phyloP scores from a whole-genome alignment of 1,284 basidiomycete genomes.

The Cryptococcus deneoformans region DNA sequence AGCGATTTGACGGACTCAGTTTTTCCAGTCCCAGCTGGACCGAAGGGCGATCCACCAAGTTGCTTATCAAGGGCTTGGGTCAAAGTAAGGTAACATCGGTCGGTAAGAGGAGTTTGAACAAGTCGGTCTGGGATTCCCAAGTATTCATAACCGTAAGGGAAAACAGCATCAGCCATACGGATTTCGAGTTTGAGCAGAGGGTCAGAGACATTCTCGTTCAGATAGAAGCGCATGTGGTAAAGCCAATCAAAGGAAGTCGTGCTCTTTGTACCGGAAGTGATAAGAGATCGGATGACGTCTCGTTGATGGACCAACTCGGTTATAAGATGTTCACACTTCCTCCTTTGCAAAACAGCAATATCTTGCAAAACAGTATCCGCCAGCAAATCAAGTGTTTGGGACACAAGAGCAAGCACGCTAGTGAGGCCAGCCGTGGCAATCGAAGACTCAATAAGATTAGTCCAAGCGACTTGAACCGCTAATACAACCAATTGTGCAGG shows the following conservation, averaged over 20 bases:
- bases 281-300: constrained; percentile 83
- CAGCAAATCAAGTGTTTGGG: constrained; percentile 83
- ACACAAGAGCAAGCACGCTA: constrained; percentile 68
- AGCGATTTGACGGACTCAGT: constrained; percentile 99
- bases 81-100: constrained; percentile 92
- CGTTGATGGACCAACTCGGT: constrained; percentile 98
- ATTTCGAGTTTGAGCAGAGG: constrained; percentile 78
- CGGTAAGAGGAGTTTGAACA: constrained; percentile 98
- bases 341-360: constrained; percentile 79
- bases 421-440: constrained; percentile 60
- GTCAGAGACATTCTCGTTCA: constrained; percentile 66
- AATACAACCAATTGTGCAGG: constrained; percentile 96
- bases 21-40: constrained; percentile 98
- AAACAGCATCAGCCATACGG: constrained; percentile 84
- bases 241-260: constrained; percentile 85
- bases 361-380: constrained; percentile 95
- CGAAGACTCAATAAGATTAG: constrained; percentile 72
- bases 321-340: constrained; percentile 98
- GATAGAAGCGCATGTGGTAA: constrained; percentile 98
- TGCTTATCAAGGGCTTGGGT: constrained; percentile 95
- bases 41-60: constrained; percentile 95
- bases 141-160: constrained; percentile 99
- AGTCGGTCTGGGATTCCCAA: constrained; percentile 94
- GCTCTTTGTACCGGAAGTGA: constrained; percentile 64
- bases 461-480: constrained; percentile 94